Percentiles rank a stretch among this genome's conserved stretches.
These are phyloP conservation scores for Linnemannia schmuckeri DNA, from an alignment of 192 early-diverging fungal species.

Conservation along the genomic window DNA sequence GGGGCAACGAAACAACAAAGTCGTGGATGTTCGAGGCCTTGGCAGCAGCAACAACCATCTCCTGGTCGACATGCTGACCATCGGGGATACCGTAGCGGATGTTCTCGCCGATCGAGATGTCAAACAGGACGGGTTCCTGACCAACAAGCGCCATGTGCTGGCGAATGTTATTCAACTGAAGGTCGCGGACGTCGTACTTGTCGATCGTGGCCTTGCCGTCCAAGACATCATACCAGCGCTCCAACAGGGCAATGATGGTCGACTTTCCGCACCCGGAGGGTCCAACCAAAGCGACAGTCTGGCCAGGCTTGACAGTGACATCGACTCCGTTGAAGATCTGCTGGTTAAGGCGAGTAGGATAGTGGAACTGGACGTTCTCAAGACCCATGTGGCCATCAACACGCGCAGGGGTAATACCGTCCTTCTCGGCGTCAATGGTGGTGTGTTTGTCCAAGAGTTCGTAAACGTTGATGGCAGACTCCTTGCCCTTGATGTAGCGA, in stretches of 20 bases:
- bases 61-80: conserved; percentile 58
- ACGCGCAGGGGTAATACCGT: conserved; percentile 58
- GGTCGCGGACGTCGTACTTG: conserved; percentile 67
- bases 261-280: conserved; percentile 85
- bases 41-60: conserved; percentile 63
- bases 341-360: conserved; percentile 70
- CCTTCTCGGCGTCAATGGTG: conserved; percentile 71
- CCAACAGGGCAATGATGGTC: conserved; percentile 56
- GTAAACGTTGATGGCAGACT: conserved; percentile 79
- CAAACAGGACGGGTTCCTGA: conserved; percentile 73
- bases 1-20: conserved; percentile 62
- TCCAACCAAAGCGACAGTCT: conserved; percentile 88
- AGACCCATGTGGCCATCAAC: conserved; percentile 65
- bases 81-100: conserved; percentile 69
- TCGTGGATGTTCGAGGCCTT: conserved; percentile 69
- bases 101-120: conserved; percentile 71
- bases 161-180: conserved; percentile 75
- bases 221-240: conserved; percentile 59
- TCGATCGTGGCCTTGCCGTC: conserved; percentile 75
- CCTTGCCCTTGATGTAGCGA: conserved; percentile 72
- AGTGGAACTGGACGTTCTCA: conserved; percentile 71
- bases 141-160: conserved; percentile 80
- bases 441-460: conserved; percentile 77
- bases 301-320: conserved; percentile 65
- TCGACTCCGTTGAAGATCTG: conserved; percentile 68